phyloP scores from a whole-genome alignment of 805 yeast species.

The Wilhelminamyces savonicus region DNA sequence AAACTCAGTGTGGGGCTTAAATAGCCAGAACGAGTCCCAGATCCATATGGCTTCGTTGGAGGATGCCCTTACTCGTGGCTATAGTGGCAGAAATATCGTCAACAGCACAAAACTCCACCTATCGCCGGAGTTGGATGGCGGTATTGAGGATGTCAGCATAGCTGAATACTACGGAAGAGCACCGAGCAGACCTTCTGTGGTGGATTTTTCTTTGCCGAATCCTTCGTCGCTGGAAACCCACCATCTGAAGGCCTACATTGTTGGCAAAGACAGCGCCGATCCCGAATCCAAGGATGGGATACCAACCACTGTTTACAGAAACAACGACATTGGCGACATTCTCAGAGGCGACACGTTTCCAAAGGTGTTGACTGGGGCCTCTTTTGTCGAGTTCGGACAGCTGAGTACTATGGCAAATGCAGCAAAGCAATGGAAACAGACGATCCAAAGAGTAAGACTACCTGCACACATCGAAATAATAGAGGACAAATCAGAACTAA shows the following conservation, averaged over 20 bases:
- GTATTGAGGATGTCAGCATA: not conserved
- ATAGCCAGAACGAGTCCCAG: conserved; percentile 26
- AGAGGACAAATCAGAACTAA: conserved; percentile 51
- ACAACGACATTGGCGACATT: conserved; percentile 13
- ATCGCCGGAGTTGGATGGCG: not conserved
- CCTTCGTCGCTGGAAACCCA: not conserved
- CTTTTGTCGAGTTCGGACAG: no score
- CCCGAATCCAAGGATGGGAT: no score
- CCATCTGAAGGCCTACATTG: not conserved
- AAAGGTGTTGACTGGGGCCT: no score
- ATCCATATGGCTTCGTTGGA: conserved; percentile 40
- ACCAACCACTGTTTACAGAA: conserved; percentile 4
- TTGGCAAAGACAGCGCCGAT: no score
- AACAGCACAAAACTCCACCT: conserved; percentile 9
- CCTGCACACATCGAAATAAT: conserved; percentile 21
- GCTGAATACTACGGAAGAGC: not conserved
- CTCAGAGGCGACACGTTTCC: conserved; percentile 25
- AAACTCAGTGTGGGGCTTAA: conserved; percentile 39
- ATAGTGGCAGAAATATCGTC: conserved; percentile 42
- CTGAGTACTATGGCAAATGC: no score
- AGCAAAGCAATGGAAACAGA: no score
- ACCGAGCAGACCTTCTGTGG: no score
- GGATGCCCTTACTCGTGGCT: conserved; percentile 35
- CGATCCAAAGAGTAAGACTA: no score
- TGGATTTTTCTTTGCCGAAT: no score